Evolutionary conservation across 1,284 basidiomycete genomes (phyloP).

Genomic region (Termitomyces sp.): DNA sequence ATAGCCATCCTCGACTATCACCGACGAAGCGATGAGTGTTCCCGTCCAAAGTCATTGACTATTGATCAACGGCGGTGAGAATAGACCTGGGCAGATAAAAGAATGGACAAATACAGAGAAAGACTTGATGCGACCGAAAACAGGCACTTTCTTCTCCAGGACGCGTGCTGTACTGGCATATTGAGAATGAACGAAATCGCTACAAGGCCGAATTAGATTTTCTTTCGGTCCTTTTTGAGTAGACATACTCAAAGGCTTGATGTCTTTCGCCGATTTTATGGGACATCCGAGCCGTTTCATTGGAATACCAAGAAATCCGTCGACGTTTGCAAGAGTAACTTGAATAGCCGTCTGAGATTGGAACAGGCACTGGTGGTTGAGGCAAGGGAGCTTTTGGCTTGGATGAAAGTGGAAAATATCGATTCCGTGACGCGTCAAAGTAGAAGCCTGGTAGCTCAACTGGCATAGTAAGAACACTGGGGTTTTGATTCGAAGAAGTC

Average conservation of each 20-base stretch:
- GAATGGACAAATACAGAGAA: constrained; percentile 35
- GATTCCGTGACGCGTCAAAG: constrained; percentile 43
- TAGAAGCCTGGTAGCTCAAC: constrained; percentile 48
- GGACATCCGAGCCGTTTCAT: constrained; percentile 13
- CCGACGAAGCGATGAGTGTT: constrained; percentile 37
- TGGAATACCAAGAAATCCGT: constrained; percentile 12
- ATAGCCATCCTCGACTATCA: constrained; percentile 49
- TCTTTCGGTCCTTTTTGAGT: not conserved
- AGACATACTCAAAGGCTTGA: constrained; percentile 24
- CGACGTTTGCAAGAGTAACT: constrained; percentile 14
- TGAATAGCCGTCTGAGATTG: constrained; percentile 3
- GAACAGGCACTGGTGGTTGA: constrained; percentile 5
- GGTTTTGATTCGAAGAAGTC: not conserved
- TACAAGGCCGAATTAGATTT: constrained; percentile 15
- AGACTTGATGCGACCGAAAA: constrained; percentile 34
- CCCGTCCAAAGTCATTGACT: constrained; percentile 33
- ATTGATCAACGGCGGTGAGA: not conserved
- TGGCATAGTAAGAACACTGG: constrained; percentile 28
- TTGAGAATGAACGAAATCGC: constrained; percentile 34
- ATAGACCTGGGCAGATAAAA: not conserved
- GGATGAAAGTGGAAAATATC: constrained; percentile 51
- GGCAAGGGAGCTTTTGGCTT: constrained; percentile 23
- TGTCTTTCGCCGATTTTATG: constrained; percentile 10
- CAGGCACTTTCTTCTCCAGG: constrained; percentile 25
- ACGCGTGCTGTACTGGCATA: constrained; percentile 31